phyloP scores from a whole-genome alignment of 208 protist genomes.

The Histomonas meleagridis region DNA sequence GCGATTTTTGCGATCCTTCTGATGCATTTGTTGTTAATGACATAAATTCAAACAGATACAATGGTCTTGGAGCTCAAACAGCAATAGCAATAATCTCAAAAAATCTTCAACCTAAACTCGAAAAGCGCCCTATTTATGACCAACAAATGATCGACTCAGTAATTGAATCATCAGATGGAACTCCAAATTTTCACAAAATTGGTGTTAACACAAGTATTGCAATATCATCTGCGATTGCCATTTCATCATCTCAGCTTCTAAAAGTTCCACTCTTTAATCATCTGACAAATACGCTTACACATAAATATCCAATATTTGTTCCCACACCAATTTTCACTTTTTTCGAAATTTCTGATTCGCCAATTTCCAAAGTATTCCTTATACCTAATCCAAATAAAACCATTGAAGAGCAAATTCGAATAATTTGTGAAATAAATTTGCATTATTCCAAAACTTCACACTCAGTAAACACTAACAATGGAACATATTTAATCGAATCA shows the following conservation, averaged over 20 bases:
- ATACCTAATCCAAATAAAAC: neutral
- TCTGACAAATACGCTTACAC: neutral
- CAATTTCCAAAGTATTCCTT: neutral
- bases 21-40: neutral
- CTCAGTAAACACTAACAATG: neutral
- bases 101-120: neutral
- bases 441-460: neutral
- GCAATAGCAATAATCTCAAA: neutral
- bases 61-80: neutral
- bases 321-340: neutral
- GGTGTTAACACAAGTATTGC: neutral
- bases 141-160: neutral
- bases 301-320: neutral
- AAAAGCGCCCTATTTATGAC: neutral
- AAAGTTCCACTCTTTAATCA: neutral
- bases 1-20: neutral
- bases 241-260: neutral
- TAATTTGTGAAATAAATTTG: neutral
- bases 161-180: neutral
- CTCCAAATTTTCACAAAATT: neutral
- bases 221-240: neutral
- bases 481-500: neutral
- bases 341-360: neutral
- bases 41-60: neutral
- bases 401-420: slow-evolving; percentile 26